Conservation (phyloP, 2,329 filamentous ascomycete species). For the Ophiobolus disseminans region DNA sequence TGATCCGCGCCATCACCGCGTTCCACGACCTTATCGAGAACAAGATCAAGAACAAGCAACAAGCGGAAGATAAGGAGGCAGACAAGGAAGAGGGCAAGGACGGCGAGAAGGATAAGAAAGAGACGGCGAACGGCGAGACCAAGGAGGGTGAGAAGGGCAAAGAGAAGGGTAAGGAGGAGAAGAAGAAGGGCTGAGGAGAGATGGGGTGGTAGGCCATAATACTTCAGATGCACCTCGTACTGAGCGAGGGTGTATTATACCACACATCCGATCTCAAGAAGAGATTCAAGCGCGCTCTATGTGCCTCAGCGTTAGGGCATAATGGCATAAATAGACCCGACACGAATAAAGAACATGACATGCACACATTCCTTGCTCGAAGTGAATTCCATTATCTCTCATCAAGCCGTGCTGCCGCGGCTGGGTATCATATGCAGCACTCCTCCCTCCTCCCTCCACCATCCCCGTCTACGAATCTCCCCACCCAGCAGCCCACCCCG, state of each 20-base stretch:
- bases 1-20: conserved; percentile 96
- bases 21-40: conserved; percentile 99
- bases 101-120: conserved; percentile 70
- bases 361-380: background rate
- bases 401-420: conserved; percentile 27
- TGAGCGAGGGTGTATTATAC: conserved; percentile 33
- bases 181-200: conserved; percentile 62
- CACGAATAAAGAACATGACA: conserved; percentile 23
- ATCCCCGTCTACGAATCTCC: conserved; percentile 30
- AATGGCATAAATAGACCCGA: conserved; percentile 36
- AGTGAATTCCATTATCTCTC: background rate
- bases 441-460: background rate
- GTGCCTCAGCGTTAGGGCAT: conserved; percentile 16
- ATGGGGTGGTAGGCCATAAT: conserved; percentile 50
- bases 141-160: conserved; percentile 63
- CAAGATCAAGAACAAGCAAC: conserved; percentile 98
- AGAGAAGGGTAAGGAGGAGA: conserved; percentile 64
- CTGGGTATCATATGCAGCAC: conserved; percentile 27
- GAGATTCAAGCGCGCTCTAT: conserved; percentile 4
- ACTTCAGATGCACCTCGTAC: conserved; percentile 47
- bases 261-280: conserved; percentile 11
- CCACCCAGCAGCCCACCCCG: conserved; percentile 66
- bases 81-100: conserved; percentile 67
- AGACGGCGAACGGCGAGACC: conserved; percentile 57
- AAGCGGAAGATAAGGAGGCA: conserved; percentile 91